Percentiles rank a stretch among this genome's conserved stretches.
These are phyloP conservation scores for Malassezia restricta DNA, from an alignment of 1,284 basidiomycete genomes.

Conservation along the genomic window DNA sequence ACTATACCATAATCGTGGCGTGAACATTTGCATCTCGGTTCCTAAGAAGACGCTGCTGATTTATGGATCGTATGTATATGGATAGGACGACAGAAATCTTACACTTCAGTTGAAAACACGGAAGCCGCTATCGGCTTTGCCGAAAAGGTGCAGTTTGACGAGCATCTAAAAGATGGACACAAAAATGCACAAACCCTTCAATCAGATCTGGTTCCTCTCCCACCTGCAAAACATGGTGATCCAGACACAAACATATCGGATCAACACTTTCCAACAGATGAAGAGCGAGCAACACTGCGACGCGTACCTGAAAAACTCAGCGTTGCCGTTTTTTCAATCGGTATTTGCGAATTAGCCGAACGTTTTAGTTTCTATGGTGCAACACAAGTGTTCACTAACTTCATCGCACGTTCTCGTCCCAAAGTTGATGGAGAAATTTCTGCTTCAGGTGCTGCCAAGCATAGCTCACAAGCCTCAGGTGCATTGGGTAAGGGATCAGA, in stretches of 20 bases:
- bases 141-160: conserved; percentile 5
- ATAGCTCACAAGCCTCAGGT: conserved; percentile 14
- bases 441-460: conserved; percentile 19
- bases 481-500: conserved; percentile 39
- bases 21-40: no score
- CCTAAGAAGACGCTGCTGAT: no score
- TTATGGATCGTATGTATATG: not conserved
- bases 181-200: not conserved
- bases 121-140: not conserved
- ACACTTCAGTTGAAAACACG: not conserved
- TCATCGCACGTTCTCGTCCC: conserved; percentile 34
- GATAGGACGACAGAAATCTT: no score
- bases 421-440: conserved; percentile 15
- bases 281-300: conserved; percentile 33
- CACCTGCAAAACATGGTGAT: not conserved
- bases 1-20: no score
- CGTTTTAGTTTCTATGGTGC: conserved; percentile 44
- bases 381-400: conserved; percentile 40
- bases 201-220: not conserved
- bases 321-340: conserved; percentile 36
- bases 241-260: not conserved
- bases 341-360: conserved; percentile 44
- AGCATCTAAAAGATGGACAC: not conserved
- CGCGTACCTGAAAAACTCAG: conserved; percentile 40
- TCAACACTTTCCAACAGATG: conserved; percentile 24